Conservation (phyloP, 2,329 filamentous ascomycete species). For the Penicillium corylophilum region DNA sequence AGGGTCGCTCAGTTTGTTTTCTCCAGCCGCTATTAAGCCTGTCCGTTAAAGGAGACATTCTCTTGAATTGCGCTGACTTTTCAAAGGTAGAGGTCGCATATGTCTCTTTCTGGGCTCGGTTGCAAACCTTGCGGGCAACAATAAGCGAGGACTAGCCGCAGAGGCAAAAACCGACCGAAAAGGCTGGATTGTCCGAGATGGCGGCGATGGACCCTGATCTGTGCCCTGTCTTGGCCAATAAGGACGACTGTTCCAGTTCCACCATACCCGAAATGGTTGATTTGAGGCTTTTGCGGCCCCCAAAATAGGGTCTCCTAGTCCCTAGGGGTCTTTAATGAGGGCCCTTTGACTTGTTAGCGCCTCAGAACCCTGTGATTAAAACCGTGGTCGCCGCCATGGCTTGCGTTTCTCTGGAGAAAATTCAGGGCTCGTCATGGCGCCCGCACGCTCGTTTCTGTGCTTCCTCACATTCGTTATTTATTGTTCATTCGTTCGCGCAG, state of each 20-base stretch:
- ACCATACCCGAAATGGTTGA: not conserved
- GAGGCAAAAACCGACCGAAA: not conserved
- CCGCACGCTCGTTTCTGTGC: conserved; percentile 25
- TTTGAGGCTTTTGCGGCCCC: not conserved
- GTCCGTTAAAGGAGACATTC: no score
- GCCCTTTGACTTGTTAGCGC: not conserved
- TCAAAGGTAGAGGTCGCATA: no score
- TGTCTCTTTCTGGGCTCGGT: no score
- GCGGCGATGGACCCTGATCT: not conserved
- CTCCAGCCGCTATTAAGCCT: no score
- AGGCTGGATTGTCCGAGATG: not conserved
- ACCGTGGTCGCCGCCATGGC: not conserved
- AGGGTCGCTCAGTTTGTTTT: no score
- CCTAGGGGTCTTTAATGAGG: not conserved
- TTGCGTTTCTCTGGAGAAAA: not conserved
- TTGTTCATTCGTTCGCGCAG: conserved; percentile 21
- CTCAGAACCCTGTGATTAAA: not conserved
- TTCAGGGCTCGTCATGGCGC: conserved; percentile 18
- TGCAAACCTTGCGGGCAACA: not conserved
- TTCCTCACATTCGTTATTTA: conserved; percentile 19
- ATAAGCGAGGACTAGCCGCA: not conserved
- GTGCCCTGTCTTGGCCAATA: not conserved
- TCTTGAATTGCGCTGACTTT: no score
- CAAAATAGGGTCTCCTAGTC: conserved; percentile 1
- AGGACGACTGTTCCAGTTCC: not conserved